Evolutionary conservation across 257 asterid species (phyloP), one percentile per base, ranked within the genome.

Genomic region (Haberlea rhodopensis): DNA sequence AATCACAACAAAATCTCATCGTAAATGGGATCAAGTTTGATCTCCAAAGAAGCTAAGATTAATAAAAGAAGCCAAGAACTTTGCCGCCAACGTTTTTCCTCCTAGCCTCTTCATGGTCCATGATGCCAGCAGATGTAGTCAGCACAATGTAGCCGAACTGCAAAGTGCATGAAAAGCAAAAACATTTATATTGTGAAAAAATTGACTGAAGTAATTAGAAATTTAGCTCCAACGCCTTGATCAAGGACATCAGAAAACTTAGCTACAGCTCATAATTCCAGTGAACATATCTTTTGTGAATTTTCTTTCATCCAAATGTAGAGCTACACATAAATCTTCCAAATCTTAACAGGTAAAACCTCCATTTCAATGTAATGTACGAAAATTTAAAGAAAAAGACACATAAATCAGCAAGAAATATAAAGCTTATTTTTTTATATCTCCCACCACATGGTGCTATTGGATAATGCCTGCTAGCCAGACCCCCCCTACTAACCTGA

Each of bases 21-120:
- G 25, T 10, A 5, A 5, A 60, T 4, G 53, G 52, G 34, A 37
- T 21, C 53, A 37, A 32, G 20, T 31, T 21, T 22, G 65, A 19
- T 3, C 20, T 20, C 15, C 20, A 21, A 21, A 34, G 11, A 32
- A 34, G 65, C 53, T 20, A 34, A 43, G 19, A 6, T 48, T 60
- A 60, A 48, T 60, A 60, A 34, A 60, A 60, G 52, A 60, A 60
- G 20, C 65, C 65, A 19, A 60, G 65, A 19, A 60, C 65, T 34
- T 60, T 32, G 31, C 64, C 64, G 8, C 64, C 64, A 2, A 59
- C 64, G 24, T 19, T 59, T 46, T 59, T 59, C 64, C 64, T 59
- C 64, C 64, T 31, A 5, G 52, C 64, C 64, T 59, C 64, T 46
- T 59, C 63, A 11, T 59, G 64, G 64, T 59, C 64, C 64, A 59